Evolutionary conservation across 108 stramenopile genomes (phyloP), one percentile per base, ranked within the genome.

Genomic region (Aurantiochytrium sp.): DNA sequence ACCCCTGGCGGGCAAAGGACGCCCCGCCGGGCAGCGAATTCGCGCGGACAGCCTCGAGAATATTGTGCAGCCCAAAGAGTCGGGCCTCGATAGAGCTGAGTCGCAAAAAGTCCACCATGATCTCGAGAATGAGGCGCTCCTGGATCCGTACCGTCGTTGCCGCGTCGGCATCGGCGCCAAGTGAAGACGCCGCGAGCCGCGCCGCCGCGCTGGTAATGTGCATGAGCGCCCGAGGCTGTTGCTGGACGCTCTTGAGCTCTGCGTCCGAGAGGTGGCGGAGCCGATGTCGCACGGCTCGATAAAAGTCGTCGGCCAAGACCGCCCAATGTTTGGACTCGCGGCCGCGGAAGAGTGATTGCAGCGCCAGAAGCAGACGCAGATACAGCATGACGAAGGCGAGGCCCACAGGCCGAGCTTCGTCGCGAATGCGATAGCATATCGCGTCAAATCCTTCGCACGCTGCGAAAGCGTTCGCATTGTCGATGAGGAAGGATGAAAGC

Each of bases 31-130:
- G 24, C 27, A 12, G 27, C 34, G 59, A 65, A 42, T 81, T 27
- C 39, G 42, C 73, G n/a, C 45, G 21, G 36, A 81, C 45, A 21
- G 36, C 73, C n/a, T 81, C 73, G 1, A 81, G 42, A 48, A 81
- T 81, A 24, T 81, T 81, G 39, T 48, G 73, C 39, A 81, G 73
- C 1, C 73, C 73, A 48, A 81, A 81, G 27, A 81, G 45, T 12
- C 73, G 73, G 10, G 73, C 39, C 45, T 81, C 73, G 73, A 81
- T 81, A 0, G 73, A 81, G 73, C 42, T 48, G 12, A 81, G 45
- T 6, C 73, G 73, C 73, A 81, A 2, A 42, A 48, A 81, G 24
- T 81, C 4, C 12, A 81, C 73, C 73, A 81, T 81, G 3, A 2
- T 48, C 24, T 81, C 42, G 12, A 81, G 36, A 24, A 81, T 81